phyloP scores from a whole-genome alignment of 2,329 filamentous ascomycete species.

The Mariannaea sp. region DNA sequence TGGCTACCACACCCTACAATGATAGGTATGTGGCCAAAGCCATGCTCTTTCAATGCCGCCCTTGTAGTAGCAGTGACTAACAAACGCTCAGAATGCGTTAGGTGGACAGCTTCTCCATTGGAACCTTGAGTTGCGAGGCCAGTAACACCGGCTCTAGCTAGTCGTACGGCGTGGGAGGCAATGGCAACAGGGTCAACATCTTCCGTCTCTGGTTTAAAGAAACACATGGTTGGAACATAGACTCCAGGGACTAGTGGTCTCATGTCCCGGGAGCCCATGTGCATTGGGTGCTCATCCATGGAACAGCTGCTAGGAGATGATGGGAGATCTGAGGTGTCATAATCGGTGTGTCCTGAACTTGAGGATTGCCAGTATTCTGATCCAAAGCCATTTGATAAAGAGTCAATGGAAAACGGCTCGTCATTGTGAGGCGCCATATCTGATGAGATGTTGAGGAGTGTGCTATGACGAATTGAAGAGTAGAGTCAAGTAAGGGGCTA shows the following conservation, averaged over 20 bases:
- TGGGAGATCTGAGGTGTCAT: slow-evolving; percentile 38
- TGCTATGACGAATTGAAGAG: not conserved
- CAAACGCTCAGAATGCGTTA: slow-evolving; percentile 71
- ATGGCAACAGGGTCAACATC: slow-evolving; percentile 69
- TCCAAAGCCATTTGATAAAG: slow-evolving; percentile 38
- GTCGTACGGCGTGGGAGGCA: slow-evolving; percentile 65
- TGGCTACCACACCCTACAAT: slow-evolving; percentile 78
- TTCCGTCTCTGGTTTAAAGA: slow-evolving; percentile 69
- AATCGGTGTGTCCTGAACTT: slow-evolving; percentile 36
- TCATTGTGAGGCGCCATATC: slow-evolving; percentile 34
- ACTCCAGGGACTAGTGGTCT: slow-evolving; percentile 58
- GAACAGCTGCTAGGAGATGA: slow-evolving; percentile 48
- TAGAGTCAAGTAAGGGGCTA: not conserved
- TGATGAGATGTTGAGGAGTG: not conserved
- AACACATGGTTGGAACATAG: slow-evolving; percentile 76
- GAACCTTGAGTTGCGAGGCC: slow-evolving; percentile 79
- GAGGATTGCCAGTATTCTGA: slow-evolving; percentile 43
- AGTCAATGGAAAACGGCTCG: slow-evolving; percentile 29
- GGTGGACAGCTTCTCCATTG: slow-evolving; percentile 82
- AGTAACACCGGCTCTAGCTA: slow-evolving; percentile 74
- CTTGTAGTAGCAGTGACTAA: slow-evolving; percentile 72
- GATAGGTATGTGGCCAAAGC: slow-evolving; percentile 68
- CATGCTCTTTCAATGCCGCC: slow-evolving; percentile 66
- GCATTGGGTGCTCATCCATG: slow-evolving; percentile 46
- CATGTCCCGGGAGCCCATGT: slow-evolving; percentile 39